Base-by-base conservation (phyloP, 78 protist species). In the Dictyostelium firmibasis region DNA sequence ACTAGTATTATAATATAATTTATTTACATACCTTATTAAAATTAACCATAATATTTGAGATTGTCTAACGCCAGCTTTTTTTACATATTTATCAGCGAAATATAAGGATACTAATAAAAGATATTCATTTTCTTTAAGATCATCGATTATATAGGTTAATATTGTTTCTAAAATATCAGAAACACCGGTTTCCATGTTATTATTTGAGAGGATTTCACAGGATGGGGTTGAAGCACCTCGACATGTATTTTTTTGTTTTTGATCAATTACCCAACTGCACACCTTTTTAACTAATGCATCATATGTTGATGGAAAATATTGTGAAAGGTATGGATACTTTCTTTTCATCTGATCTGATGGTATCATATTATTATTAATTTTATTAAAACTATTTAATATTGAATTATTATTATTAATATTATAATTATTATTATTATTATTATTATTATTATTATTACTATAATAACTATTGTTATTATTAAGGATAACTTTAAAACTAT, bases 61-160 rank as follows among this genome's bases (percentile, higher is more conserved):
- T 62, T 83, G 87, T 83, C 87, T 83, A 16, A 83, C 11, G 2
- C 77, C 77, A 62, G 36, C 77, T n/a, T 64, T 83, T 0, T 83
- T 64, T 35, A 83, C 87, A 62, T 83, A 83, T 83, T 83, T 83
- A 62, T 83, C 78, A 27, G 87, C 87, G n/a, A 83, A 83, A 83
- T 16, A 83, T 36, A 83, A 23, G 1, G 79, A 67, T 27, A 53
- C 41, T 13, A 83, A 57, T 13, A 83, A 38, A 4, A 83, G 38
- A 10, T 36, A 33, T 35, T 67, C 44, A 14, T 75, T 36, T 83
- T 64, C 87, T 35, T 83, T 83, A 38, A 83, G n/a, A 62, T 83
- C 87, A n/a, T 83, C 78, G 3, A 64, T 23, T 25, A 83, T 35
- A 47, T 43, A 83, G 9, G 62, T 43, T 64, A 83, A 62, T 33